A percentile compares a stretch with the other conserved stretches of the same genome.
Evolutionary conservation across 2,329 filamentous ascomycete species (phyloP).

Genomic region (Cadophora malorum): DNA sequence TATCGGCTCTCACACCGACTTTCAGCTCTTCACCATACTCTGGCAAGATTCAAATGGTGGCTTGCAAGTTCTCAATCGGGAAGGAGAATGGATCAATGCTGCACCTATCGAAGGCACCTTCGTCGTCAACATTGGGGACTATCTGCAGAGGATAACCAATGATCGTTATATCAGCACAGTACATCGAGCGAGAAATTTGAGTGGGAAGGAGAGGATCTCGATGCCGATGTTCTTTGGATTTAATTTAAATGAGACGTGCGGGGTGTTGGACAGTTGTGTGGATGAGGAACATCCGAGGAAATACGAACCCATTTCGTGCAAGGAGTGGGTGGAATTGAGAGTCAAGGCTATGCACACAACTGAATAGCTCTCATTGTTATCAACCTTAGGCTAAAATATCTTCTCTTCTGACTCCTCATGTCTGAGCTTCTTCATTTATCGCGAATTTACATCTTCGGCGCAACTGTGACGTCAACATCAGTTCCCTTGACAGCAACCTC

Average conservation of each 20-base stretch:
- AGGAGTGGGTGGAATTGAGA: conserved; percentile 25
- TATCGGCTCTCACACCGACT: conserved; percentile 53
- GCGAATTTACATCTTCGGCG: conserved; percentile 2
- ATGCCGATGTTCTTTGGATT: conserved; percentile 27
- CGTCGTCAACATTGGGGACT: conserved; percentile 55
- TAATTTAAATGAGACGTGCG: conserved; percentile 25
- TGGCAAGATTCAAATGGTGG: conserved; percentile 53
- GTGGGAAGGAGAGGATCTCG: conserved; percentile 22
- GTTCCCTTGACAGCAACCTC: conserved; percentile 16
- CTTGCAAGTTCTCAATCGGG: conserved; percentile 52
- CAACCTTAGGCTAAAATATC: not conserved
- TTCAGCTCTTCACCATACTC: conserved; percentile 53
- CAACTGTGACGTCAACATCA: conserved; percentile 17
- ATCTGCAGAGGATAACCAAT: conserved; percentile 79
- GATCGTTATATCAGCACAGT: conserved; percentile 82
- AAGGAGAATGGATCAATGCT: conserved; percentile 51
- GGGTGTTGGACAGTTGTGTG: conserved; percentile 23
- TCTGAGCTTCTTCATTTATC: not conserved
- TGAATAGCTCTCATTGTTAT: not conserved
- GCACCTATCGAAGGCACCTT: conserved; percentile 50
- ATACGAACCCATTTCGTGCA: conserved; percentile 25
- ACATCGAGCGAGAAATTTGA: conserved; percentile 60
- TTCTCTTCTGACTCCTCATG: not conserved
- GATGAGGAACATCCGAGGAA: conserved; percentile 23
- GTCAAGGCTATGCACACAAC: conserved; percentile 27